Evolutionary conservation across 768 basidiomycete species (phyloP), one percentile per base, ranked within the genome.

Genomic region (Austroboletus eburneus): DNA sequence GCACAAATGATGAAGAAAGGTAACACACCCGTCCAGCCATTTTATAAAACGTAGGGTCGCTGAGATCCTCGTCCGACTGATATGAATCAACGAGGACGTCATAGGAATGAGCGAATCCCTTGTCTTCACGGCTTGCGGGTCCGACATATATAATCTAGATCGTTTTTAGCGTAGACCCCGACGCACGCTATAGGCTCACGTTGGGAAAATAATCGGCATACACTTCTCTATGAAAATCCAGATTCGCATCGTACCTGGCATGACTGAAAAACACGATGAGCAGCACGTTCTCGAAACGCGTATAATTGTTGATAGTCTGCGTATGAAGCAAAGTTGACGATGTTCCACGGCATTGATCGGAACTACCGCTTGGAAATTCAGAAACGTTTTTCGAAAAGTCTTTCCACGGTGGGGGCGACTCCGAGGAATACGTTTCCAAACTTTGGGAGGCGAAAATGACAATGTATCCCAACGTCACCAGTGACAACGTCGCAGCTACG

Each of bases 181-280:
- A 34, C 13, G 8, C 17, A 12, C 35, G 6, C 34, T 0, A 17
- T 22, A 9, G 4, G 22, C 72, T 52, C 54, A 73, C 77, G 49
- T 77, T 77, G 6, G 75, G 75, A 50, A 77, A 78, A 61, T 69
- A 76, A 43, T 69, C 66, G 9, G 67, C 58, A 42, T 78, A 78
- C 4, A 74, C 72, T 55, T 73, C 70, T 47, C 58, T 66, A 48
- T 77, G 72, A 46, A 59, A 71, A 47, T 77, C 75, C 21, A 77
- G 49, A 46, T 77, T 76, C 25, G 59, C 61, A 51, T 74, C 64
- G 43, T 77, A 78, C 37, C 75, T 58, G 20, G 72, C 56, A 46
- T 77, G 76, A 39, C 74, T 77, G 46, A 77, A 77, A 61, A 77
- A 78, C 9, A 76, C 73, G 39, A 77, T 55, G 27, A 78, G 57